Evolutionary conservation across 805 yeast species (phyloP).

Genomic region (Zygosaccharomyces rouxii): DNA sequence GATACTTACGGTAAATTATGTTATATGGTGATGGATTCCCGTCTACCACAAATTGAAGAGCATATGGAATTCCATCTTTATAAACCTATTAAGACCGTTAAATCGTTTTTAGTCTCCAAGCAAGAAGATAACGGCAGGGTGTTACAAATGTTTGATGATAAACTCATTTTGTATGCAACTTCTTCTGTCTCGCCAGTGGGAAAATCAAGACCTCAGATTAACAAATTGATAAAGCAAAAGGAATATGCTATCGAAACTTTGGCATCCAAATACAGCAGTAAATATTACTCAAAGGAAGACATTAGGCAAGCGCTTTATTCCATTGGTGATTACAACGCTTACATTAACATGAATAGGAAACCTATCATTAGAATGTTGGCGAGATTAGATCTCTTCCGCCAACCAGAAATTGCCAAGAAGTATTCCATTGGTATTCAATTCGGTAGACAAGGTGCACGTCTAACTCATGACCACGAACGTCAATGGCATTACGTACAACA

Average conservation of each 20-base stretch:
- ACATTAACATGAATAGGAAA: conserved; percentile 59
- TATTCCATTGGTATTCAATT: conserved; percentile 58
- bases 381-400: conserved; percentile 45
- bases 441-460: conserved; percentile 65
- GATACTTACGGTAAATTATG: conserved; percentile 74
- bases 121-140: conserved; percentile 38
- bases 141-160: conserved; percentile 50
- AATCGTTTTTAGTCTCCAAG: conserved; percentile 41
- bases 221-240: conserved; percentile 57
- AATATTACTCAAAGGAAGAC: conserved; percentile 51
- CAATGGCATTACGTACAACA: conserved; percentile 74
- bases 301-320: conserved; percentile 71
- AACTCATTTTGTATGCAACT: conserved; percentile 57
- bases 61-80: conserved; percentile 73
- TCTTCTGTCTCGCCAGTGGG: conserved; percentile 60
- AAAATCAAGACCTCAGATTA: conserved; percentile 50
- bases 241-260: conserved; percentile 64
- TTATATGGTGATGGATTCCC: conserved; percentile 82
- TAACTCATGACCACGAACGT: conserved; percentile 67
- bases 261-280: conserved; percentile 44
- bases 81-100: conserved; percentile 65
- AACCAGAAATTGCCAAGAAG: conserved; percentile 38
- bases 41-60: conserved; percentile 62
- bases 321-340: conserved; percentile 73
- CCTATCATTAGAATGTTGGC: conserved; percentile 63